These are phyloP conservation scores for Sambucus nigra DNA, from an alignment of 129 eudicot species.

Conservation along the genomic window DNA sequence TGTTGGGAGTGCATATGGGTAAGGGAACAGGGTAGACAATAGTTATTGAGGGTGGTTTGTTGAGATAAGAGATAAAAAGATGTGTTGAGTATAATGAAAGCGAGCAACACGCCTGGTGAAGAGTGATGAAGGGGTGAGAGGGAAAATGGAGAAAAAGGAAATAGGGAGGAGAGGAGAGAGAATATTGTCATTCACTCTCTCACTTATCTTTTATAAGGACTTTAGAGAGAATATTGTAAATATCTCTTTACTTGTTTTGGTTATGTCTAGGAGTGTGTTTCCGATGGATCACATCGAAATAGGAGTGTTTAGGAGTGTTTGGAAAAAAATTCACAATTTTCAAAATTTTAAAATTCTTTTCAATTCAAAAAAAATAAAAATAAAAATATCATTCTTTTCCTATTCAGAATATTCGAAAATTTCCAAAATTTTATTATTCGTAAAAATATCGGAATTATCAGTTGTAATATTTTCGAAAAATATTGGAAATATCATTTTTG, in stretches of 20 bases:
- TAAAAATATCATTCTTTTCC: no score
- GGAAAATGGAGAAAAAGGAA: constrained; percentile 8
- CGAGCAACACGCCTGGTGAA: constrained; percentile 26
- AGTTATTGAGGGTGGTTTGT: constrained; percentile 6
- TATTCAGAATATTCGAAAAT: no score
- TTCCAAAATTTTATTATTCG: no score
- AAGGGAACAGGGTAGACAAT: constrained; percentile 11
- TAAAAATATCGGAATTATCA: no score
- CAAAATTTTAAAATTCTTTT: no score
- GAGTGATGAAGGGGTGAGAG: neutral
- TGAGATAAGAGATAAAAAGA: constrained; percentile 10
- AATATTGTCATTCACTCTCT: neutral
- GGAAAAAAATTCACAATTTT: no score
- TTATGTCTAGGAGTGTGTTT: no score
- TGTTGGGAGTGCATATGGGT: neutral
- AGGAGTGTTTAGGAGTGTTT: no score
- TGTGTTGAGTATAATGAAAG: constrained; percentile 13
- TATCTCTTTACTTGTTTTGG: neutral
- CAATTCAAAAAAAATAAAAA: no score
- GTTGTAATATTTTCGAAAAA: no score
- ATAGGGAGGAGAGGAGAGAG: neutral
- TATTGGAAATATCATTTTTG: no score
- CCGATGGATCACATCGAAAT: no score
- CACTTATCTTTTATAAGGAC: constrained; percentile 1
- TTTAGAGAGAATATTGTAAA: neutral